Percentiles rank a stretch among this genome's conserved stretches.
Evolutionary conservation across 257 asterid species (phyloP).

Genomic region (Plantago major): DNA sequence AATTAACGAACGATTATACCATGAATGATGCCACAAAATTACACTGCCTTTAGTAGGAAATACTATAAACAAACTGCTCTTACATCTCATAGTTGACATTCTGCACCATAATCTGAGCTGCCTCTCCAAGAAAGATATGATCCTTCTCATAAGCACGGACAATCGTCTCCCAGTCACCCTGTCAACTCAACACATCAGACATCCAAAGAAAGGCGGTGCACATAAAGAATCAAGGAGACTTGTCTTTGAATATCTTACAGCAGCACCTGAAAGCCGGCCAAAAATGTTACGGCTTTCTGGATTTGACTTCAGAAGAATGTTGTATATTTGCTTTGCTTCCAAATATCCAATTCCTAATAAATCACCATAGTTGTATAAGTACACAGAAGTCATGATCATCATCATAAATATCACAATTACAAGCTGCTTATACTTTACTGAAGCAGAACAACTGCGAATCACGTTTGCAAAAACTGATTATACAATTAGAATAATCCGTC

Average conservation of each 20-base stretch:
- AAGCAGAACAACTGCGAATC: too few species aligned
- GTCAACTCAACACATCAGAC: conserved; percentile 24
- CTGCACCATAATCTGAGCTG: conserved; percentile 91
- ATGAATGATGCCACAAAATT: too few species aligned
- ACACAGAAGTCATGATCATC: too few species aligned
- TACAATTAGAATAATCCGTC: too few species aligned
- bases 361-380: conserved; percentile 1
- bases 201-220: neutral
- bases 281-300: conserved; percentile 93
- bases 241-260: conserved; percentile 65
- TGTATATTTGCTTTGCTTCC: conserved; percentile 79
- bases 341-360: conserved; percentile 73
- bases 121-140: conserved; percentile 80
- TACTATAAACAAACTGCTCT: conserved; percentile 22
- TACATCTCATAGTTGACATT: conserved; percentile 91
- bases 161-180: conserved; percentile 96
- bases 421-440: too few species aligned
- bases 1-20: too few species aligned
- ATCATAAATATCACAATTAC: too few species aligned
- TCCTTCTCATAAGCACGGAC: conserved; percentile 87
- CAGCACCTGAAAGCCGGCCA: conserved; percentile 98
- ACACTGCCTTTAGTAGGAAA: neutral
- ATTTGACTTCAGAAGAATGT: conserved; percentile 66
- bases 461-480: too few species aligned
- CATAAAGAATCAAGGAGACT: conserved; percentile 11